A percentile compares a stretch with the other conserved stretches of the same genome.
Conservation (phyloP, 108 stramenopile genomes). For the Chaetoceros tenuissimus region DNA sequence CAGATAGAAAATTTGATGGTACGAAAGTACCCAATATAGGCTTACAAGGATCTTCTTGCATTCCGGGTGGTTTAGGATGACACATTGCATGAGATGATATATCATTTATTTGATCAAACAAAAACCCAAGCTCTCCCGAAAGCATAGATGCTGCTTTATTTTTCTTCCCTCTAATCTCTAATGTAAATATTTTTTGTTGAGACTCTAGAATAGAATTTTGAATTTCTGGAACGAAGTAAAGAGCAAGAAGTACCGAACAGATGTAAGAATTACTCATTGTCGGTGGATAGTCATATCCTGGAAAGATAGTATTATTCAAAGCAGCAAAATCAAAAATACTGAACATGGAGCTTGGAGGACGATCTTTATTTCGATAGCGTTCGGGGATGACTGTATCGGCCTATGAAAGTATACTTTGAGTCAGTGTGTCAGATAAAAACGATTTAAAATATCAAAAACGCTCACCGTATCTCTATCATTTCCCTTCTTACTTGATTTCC, state of each 20-base stretch:
- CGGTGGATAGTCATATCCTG: conserved; percentile 76
- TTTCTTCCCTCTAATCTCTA: not conserved
- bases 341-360: conserved; percentile 33
- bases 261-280: conserved; percentile 58
- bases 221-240: conserved; percentile 69
- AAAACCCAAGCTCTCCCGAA: conserved; percentile 61
- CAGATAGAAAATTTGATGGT: conserved; percentile 63
- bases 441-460: not conserved
- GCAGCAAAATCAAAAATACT: conserved; percentile 56
- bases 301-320: conserved; percentile 61
- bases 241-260: conserved; percentile 41
- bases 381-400: conserved; percentile 33
- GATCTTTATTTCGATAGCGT: conserved; percentile 47
- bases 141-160: conserved; percentile 24
- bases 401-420: not conserved
- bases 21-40: conserved; percentile 50
- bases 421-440: not conserved
- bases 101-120: conserved; percentile 71
- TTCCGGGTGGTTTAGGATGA: conserved; percentile 20
- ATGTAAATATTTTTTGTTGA: conserved; percentile 10
- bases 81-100: conserved; percentile 45
- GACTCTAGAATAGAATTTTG: conserved; percentile 32
- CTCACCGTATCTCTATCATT: conserved; percentile 1
- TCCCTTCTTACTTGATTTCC: conserved; percentile 13
- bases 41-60: conserved; percentile 1